Evolutionary conservation across 495 filamentous ascomycete species (phyloP).

Genomic region (Talaromyces adpressus): DNA sequence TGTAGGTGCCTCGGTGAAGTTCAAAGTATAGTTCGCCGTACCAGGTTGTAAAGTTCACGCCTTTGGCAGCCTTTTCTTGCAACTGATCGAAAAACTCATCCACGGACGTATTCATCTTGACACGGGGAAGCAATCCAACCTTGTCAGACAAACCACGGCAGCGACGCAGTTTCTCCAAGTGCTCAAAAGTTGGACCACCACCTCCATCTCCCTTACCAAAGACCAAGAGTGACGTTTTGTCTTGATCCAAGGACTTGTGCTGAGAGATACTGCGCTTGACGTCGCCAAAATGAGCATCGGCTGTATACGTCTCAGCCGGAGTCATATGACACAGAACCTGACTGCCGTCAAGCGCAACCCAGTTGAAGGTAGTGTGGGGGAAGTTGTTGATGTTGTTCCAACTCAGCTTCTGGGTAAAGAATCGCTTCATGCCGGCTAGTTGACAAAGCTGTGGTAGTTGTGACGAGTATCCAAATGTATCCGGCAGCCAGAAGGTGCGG

Average conservation of each 20-base stretch:
- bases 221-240: constrained; percentile 78
- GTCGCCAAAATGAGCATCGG: constrained; percentile 91
- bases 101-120: constrained; percentile 88
- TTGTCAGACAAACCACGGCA: constrained; percentile 90
- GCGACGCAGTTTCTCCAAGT: constrained; percentile 90
- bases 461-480: constrained; percentile 94
- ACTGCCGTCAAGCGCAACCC: constrained; percentile 89
- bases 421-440: constrained; percentile 86
- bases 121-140: constrained; percentile 71
- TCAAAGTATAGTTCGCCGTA: constrained; percentile 98
- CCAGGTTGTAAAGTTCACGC: constrained; percentile 85
- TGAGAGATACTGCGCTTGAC: constrained; percentile 84
- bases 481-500: constrained; percentile 92
- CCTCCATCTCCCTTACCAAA: constrained; percentile 97
- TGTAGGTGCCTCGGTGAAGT: constrained; percentile 93
- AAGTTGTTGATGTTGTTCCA: constrained; percentile 99
- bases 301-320: constrained; percentile 89
- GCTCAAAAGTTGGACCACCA: constrained; percentile 88
- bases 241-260: constrained; percentile 92
- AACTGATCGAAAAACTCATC: constrained; percentile 90
- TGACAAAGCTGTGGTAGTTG: constrained; percentile 92
- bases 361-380: constrained; percentile 97
- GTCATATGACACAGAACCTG: constrained; percentile 98
- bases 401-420: constrained; percentile 94
- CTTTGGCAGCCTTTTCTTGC: constrained; percentile 63